phyloP scores from a whole-genome alignment of 148 eudicot genomes.

The Limonium bicolor region DNA sequence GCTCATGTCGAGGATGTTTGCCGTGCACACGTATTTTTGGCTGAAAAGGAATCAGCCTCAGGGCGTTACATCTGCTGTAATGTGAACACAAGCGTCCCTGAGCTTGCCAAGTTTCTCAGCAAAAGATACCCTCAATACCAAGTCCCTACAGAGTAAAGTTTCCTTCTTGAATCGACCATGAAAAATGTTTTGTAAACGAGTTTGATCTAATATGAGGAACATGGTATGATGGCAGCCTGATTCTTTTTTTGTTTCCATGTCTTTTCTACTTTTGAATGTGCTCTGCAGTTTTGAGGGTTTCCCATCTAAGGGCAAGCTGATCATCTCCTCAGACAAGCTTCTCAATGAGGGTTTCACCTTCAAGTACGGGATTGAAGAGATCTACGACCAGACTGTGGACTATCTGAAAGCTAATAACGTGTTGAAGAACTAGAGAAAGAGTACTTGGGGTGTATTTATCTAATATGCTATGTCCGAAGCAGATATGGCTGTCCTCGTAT shows the following conservation, averaged over 20 bases:
- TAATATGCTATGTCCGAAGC: too few species aligned
- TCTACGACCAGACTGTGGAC: slow-evolving; percentile 38
- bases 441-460: too few species aligned
- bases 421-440: slow-evolving; percentile 27
- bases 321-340: slow-evolving; percentile 55
- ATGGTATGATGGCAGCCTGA: background rate
- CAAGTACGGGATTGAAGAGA: slow-evolving; percentile 48
- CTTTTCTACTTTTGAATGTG: background rate
- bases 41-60: slow-evolving; percentile 51
- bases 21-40: slow-evolving; percentile 45
- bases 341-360: slow-evolving; percentile 50
- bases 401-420: slow-evolving; percentile 27
- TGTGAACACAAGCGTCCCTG: slow-evolving; percentile 41
- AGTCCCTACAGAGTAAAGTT: slow-evolving; percentile 42
- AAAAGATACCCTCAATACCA: slow-evolving; percentile 38
- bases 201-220: background rate
- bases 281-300: slow-evolving; percentile 36
- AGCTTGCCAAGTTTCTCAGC: slow-evolving; percentile 37
- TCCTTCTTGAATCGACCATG: too few species aligned
- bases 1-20: slow-evolving; percentile 61
- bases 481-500: background rate
- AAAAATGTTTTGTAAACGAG: too few species aligned
- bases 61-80: slow-evolving; percentile 53
- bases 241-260: background rate
- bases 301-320: slow-evolving; percentile 37